Evolutionary conservation across 106 monocot genomes (phyloP), one percentile per base, ranked within the genome.

Genomic region (Iris macrosiphon): DNA sequence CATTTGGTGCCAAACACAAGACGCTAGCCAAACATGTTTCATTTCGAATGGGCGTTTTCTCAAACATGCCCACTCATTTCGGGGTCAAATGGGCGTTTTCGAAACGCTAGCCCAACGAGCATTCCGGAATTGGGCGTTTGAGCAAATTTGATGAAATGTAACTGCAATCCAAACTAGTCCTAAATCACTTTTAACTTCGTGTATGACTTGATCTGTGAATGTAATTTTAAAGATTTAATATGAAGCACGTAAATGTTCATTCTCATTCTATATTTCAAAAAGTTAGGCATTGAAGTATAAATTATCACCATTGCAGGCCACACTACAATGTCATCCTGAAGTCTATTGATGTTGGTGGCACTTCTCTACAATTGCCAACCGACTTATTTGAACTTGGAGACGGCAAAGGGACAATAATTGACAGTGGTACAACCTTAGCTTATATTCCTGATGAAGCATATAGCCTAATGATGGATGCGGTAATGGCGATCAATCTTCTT

Each of bases 321-420:
- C 96, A 98, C 70, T 98, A 98, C 67, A 90, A 98, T 83, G 80
- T 98, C 20, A 86, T 75, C 70, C 25, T 98, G 60, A 90, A 90
- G 62, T 74, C 59, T 30, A 98, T 98, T 56, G 77, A 74, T 26
- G 96, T 98, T 61, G 83, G 71, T 64, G 83, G 83, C 5, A 24
- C 60, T 7, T 59, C 62, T 47, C 72, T 90, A 32, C 55, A 65
- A 40, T 74, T 98, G 58, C 77, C 90, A 27, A 80, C 79, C 52
- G 79, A 86, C 57, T 14, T 78, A 27, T 90, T 90, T 69, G 83
- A 77, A 50, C 48, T 72, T 46, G 71, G 86, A 33, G 77, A 71
- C 20, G 79, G 44, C 24, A 87, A 68, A 60, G 95, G 90, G 40
- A 98, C 96, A 9, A 83, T 98, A 37, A 87, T 98, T 61, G 96